Base-by-base conservation (phyloP, 2,329 filamentous ascomycete genomes). In the Epichloe sibirici region DNA sequence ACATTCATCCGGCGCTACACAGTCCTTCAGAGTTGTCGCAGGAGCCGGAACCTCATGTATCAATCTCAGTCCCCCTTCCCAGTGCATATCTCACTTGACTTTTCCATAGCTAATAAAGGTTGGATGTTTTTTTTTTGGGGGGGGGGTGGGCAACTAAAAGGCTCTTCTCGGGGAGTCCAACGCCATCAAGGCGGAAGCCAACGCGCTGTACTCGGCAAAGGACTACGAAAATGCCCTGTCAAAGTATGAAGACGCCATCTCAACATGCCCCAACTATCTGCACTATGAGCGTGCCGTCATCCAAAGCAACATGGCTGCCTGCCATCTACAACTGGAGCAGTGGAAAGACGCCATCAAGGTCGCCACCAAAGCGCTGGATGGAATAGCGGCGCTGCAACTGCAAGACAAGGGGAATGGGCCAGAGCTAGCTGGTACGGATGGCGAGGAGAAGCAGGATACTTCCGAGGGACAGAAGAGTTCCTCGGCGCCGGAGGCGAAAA, bases 211-310 rank as follows among this genome's bases (percentile, higher is more conserved):
- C 69, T 74, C 77, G 1, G 77, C 79, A 3, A 78, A 79, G 43
- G 79, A 83, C 56, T 93, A 86, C 68, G 78, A 84, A 52, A 82
- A 85, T 56, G 91, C 91, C 42, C 84, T 97, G 56, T 79, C 83
- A 58, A 85, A 79, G 55, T 97, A 97, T 70, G 85, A 90, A 62
- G 81, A 85, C 58, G 90, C 93, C 23, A 74, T 94, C 3, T 76
- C 81, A 12, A 78, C 83, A 7, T 90, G 88, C 62, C 91, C 91
- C 2, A 83, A 81, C 57, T 94, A 95, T 65, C 79, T 95, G 28
- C 83, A 91, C 65, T 95, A 88, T 70, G 89, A 95, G 60, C 76
- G 91, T 56, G 89, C 90, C 28, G 88, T 97, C 9, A 75, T 97
- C 5, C 82, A 85, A 54, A 90, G 86, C 65, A 97, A 97, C 71